Base-by-base conservation (phyloP, 148 eudicot species). In the Spergularia bocconei region DNA sequence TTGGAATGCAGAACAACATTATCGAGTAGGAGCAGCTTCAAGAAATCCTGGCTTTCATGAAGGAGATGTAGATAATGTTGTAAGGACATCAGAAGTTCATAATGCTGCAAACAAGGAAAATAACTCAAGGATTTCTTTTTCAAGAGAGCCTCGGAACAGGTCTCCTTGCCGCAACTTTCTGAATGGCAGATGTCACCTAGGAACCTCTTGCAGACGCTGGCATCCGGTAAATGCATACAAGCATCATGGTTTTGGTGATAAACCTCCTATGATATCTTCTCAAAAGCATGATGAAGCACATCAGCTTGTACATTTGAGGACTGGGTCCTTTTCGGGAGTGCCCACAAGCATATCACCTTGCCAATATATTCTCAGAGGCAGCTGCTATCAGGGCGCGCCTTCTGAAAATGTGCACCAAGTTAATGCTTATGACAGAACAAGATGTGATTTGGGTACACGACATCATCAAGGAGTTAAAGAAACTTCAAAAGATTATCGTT, bases 131-230 rank as follows among this genome's bases (percentile, higher is more conserved):
- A 15, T 39, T 19, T 23, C 74, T n/a, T 58, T 56, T 17, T 65
- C 72, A 39, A 50, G 53, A 56, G 76, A 70, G 17, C 15, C 2
- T 64, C 52, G 56, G 33, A 75, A 70, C 59, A 80, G 70, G 68
- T 75, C 83, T 75, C 83, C 83, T 56, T 80, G 83, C 51, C 82
- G 78, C 38, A 64, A 63, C 63, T 80, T 54, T 57, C 82, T 75
- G 39, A 63, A 56, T 29, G 82, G 82, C 36, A 63, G 20, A 56
- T 80, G 79, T 52, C 53, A 20, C 13, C 48, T n/a, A 55, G 82
- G 78, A 69, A 58, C 79, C 39, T 64, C 67, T 63, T 75, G 82
- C 71, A 63, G 74, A 44, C 67, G 67, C 36, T 69, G 75, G 79
- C 84, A 81, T 77, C 70, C 71, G 10, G 76, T 4, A 12, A 33